Percentiles rank a stretch among this genome's conserved stretches.
Conservation (phyloP, 2,329 filamentous ascomycete species). For the Fusarium tuaranense region DNA sequence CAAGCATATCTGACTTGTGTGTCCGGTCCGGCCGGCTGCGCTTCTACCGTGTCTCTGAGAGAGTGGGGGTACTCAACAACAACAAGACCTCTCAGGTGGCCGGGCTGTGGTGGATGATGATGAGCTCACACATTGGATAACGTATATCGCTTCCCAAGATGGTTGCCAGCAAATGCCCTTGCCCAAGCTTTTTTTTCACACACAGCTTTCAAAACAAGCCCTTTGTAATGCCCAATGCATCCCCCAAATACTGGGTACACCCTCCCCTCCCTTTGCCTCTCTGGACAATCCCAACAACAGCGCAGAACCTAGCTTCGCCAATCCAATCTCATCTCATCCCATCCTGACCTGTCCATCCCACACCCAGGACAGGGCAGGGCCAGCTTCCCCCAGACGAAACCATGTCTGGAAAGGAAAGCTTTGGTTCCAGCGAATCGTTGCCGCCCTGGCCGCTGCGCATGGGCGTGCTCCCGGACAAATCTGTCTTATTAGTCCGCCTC, state of each 20-base stretch:
- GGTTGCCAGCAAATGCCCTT: not conserved
- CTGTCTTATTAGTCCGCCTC: conserved; percentile 20
- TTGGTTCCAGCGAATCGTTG: conserved; percentile 39
- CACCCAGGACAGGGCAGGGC: conserved; percentile 2
- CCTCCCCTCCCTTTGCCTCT: not conserved
- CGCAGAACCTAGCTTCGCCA: conserved; percentile 29
- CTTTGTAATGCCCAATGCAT: conserved; percentile 25
- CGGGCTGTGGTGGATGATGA: not conserved
- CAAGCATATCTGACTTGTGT: conserved; percentile 16
- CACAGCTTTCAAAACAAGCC: conserved; percentile 11
- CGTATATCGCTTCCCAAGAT: not conserved
- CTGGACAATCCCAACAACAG: conserved; percentile 21
- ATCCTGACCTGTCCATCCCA: conserved; percentile 28
- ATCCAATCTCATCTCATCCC: conserved; percentile 43
- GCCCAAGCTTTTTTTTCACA: conserved; percentile 14
- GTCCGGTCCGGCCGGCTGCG: conserved; percentile 36
- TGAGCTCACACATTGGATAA: not conserved
- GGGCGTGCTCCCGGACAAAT: conserved; percentile 32
- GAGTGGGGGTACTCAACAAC: conserved; percentile 22
- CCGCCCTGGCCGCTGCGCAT: conserved; percentile 32
- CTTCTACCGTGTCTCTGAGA: conserved; percentile 11
- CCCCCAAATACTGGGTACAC: conserved; percentile 1
- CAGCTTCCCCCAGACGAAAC: conserved; percentile 22
- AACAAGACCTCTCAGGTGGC: conserved; percentile 5
- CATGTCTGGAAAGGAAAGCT: conserved; percentile 6